phyloP scores from a whole-genome alignment of 176 grass and related monocot genomes.

The Alloteropsis semialata region DNA sequence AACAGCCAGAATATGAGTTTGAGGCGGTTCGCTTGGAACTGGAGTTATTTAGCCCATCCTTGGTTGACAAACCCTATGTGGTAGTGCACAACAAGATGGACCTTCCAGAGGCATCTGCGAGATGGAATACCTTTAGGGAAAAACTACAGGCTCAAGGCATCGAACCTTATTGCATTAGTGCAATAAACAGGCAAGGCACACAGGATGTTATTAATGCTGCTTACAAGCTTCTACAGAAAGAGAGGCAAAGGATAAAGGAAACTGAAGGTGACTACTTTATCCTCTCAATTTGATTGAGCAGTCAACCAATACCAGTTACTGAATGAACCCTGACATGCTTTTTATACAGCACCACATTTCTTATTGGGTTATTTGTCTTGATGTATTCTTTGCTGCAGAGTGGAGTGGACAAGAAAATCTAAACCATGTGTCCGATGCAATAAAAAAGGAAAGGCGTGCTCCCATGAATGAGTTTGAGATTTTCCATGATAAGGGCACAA shows the following conservation, averaged over 20 bases:
- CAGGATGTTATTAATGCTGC: slow-evolving; percentile 60
- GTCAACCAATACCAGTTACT: neutral
- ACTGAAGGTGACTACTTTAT: slow-evolving; percentile 49
- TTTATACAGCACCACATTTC: neutral
- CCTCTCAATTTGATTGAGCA: slow-evolving; percentile 8
- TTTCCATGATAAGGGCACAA: slow-evolving; percentile 65
- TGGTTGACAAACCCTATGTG: slow-evolving; percentile 83
- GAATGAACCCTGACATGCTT: neutral
- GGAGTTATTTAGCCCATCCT: slow-evolving; percentile 88
- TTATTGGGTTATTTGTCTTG: slow-evolving; percentile 5
- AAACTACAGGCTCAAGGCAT: slow-evolving; percentile 54
- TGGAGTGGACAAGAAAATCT: slow-evolving; percentile 61
- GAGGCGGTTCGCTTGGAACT: slow-evolving; percentile 94
- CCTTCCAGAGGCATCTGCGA: slow-evolving; percentile 80
- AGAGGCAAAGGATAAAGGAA: slow-evolving; percentile 64
- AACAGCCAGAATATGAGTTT: slow-evolving; percentile 91
- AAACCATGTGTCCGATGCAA: slow-evolving; percentile 87
- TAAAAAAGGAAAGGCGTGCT: slow-evolving; percentile 72
- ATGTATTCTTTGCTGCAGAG: slow-evolving; percentile 47
- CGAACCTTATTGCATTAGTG: slow-evolving; percentile 73
- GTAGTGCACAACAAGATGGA: slow-evolving; percentile 97
- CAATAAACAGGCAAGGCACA: slow-evolving; percentile 77
- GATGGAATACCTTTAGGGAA: slow-evolving; percentile 67
- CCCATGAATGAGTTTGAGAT: slow-evolving; percentile 95
- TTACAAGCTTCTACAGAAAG: slow-evolving; percentile 78